These are phyloP conservation scores for Drechslerella dactyloides DNA, from an alignment of 2,329 filamentous ascomycete species.

Conservation along the genomic window DNA sequence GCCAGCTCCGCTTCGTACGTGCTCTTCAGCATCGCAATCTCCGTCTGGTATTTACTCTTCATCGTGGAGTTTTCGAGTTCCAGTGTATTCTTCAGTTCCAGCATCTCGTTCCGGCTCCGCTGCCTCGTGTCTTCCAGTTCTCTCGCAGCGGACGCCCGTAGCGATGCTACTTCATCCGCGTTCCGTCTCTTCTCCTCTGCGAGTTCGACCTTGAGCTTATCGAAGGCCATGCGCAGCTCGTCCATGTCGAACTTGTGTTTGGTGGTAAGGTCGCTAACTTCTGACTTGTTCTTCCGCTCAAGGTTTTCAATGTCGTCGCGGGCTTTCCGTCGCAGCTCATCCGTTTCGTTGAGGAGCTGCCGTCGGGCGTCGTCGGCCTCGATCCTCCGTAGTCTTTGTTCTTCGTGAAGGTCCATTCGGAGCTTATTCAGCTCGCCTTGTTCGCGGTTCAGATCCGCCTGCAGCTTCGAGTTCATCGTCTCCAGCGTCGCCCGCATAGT, in stretches of 20 bases:
- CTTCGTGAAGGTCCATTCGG: conserved; percentile 65
- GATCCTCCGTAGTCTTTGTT: conserved; percentile 61
- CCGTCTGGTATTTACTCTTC: conserved; percentile 41
- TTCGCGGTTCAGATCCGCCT: conserved; percentile 53
- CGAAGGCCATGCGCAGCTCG: conserved; percentile 69
- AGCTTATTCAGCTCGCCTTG: conserved; percentile 70
- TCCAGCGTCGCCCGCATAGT: conserved; percentile 62
- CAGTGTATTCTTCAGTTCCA: conserved; percentile 61
- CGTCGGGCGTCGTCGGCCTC: conserved; percentile 65
- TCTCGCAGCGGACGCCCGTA: conserved; percentile 68
- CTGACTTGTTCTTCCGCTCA: conserved; percentile 61
- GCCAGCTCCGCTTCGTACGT: conserved; percentile 40
- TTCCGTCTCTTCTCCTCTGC: conserved; percentile 52
- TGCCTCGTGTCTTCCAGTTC: conserved; percentile 62
- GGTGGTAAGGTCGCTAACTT: conserved; percentile 66
- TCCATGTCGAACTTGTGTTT: conserved; percentile 73
- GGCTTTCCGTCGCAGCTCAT: conserved; percentile 64
- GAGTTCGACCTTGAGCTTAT: conserved; percentile 57
- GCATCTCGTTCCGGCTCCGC: conserved; percentile 63
- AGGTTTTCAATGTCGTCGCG: conserved; percentile 60
- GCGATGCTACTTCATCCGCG: conserved; percentile 62
- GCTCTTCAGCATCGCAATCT: conserved; percentile 42
- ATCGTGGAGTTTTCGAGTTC: conserved; percentile 61
- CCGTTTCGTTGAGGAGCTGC: conserved; percentile 65
- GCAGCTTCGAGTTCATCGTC: conserved; percentile 57